These are phyloP conservation scores for Lactarius evosmus DNA, from an alignment of 768 basidiomycete genomes.

Conservation along the genomic window DNA sequence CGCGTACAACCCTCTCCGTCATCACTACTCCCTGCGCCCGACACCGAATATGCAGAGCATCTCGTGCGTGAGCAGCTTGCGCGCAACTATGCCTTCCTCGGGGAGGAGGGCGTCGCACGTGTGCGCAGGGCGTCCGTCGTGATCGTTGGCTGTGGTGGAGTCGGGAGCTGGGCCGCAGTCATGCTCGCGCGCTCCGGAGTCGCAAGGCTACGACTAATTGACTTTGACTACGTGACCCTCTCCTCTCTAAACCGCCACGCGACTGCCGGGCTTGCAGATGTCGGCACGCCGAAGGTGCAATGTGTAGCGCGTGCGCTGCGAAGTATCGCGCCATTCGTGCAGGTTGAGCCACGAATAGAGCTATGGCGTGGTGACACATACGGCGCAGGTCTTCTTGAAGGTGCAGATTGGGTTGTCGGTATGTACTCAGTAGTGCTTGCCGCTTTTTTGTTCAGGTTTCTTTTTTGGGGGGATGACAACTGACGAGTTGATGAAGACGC, in stretches of 20 bases:
- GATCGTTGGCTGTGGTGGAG: slow-evolving; percentile 92
- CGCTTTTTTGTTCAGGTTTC: background rate
- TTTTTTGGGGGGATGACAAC: slow-evolving; percentile 18
- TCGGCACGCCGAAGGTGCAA: slow-evolving; percentile 89
- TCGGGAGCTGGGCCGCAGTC: slow-evolving; percentile 93
- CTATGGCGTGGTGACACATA: slow-evolving; percentile 79
- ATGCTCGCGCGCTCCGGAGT: slow-evolving; percentile 92
- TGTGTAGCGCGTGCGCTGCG: slow-evolving; percentile 67
- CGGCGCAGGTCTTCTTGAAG: slow-evolving; percentile 69
- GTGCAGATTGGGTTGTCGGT: slow-evolving; percentile 94
- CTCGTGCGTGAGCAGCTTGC: slow-evolving; percentile 88
- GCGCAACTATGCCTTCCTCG: slow-evolving; percentile 92
- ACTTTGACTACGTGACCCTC: slow-evolving; percentile 95
- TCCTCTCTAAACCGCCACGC: slow-evolving; percentile 95
- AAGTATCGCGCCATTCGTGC: slow-evolving; percentile 78
- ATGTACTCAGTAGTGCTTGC: slow-evolving; percentile 28
- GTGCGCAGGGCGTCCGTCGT: slow-evolving; percentile 76
- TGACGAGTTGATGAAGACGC: slow-evolving; percentile 54
- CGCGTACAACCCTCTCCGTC: slow-evolving; percentile 12
- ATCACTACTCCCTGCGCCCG: background rate
- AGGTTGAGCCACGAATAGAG: slow-evolving; percentile 80
- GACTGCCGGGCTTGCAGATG: slow-evolving; percentile 82
- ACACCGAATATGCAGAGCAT: slow-evolving; percentile 61
- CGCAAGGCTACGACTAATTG: slow-evolving; percentile 72
- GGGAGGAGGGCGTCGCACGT: slow-evolving; percentile 80